phyloP scores from a whole-genome alignment of 805 yeast genomes.

The Ascoidea tarda region DNA sequence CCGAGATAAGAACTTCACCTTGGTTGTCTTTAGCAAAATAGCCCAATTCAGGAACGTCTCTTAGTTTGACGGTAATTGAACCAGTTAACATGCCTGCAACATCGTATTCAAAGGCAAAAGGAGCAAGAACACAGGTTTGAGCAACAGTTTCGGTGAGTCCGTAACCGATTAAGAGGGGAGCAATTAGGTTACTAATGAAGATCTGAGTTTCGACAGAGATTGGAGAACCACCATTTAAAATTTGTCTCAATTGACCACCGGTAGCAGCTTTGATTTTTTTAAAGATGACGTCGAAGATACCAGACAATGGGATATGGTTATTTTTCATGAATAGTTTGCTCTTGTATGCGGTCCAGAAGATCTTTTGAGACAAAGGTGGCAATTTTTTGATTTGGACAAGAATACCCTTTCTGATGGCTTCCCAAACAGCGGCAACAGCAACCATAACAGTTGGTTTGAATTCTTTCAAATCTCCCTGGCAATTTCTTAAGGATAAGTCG shows the following conservation, averaged over 20 bases:
- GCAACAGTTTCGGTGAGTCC: slow-evolving; percentile 97
- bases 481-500: slow-evolving; percentile 68
- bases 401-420: slow-evolving; percentile 86
- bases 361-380: slow-evolving; percentile 53
- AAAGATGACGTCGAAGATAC: slow-evolving; percentile 51
- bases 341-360: slow-evolving; percentile 81
- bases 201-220: slow-evolving; percentile 68
- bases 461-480: slow-evolving; percentile 76
- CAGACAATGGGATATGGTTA: slow-evolving; percentile 64
- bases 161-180: slow-evolving; percentile 87
- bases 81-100: slow-evolving; percentile 77
- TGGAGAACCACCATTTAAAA: slow-evolving; percentile 91
- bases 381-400: slow-evolving; percentile 54
- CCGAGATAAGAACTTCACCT: slow-evolving; percentile 81
- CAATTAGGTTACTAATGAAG: slow-evolving; percentile 61
- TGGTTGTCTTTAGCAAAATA: slow-evolving; percentile 82
- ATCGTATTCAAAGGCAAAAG: slow-evolving; percentile 52
- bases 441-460: slow-evolving; percentile 91
- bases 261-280: slow-evolving; percentile 87
- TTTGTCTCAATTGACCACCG: slow-evolving; percentile 68
- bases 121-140: slow-evolving; percentile 59
- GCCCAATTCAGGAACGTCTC: slow-evolving; percentile 86
- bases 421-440: slow-evolving; percentile 99
- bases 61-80: slow-evolving; percentile 72
- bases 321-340: slow-evolving; percentile 52